These are phyloP conservation scores for Elsinoe batatas DNA, from an alignment of 2,329 filamentous ascomycete genomes.

Conservation along the genomic window DNA sequence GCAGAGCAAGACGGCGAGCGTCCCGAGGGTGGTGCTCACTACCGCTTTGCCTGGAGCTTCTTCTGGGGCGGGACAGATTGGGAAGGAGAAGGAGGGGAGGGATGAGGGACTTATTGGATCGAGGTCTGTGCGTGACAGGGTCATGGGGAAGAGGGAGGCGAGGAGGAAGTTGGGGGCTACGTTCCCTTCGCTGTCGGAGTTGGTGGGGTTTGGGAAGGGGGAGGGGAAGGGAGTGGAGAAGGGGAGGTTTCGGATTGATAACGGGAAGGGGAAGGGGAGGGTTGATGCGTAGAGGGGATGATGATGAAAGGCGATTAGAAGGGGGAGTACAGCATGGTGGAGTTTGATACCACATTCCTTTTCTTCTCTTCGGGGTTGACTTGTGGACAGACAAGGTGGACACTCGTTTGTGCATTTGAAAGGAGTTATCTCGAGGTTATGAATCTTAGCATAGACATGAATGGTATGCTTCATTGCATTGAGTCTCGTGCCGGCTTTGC, in stretches of 20 bases:
- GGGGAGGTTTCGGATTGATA: neutral
- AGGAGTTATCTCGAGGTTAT: neutral
- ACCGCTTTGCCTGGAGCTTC: neutral
- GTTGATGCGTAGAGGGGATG: neutral
- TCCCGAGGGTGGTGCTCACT: neutral
- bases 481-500: neutral
- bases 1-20: too few species aligned
- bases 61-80: neutral
- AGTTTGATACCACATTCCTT: neutral
- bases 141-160: neutral
- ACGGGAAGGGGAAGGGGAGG: neutral
- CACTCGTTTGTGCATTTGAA: neutral
- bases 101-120: conserved; percentile 1
- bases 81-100: neutral
- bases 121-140: neutral
- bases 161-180: conserved; percentile 5
- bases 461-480: too few species aligned
- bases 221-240: neutral
- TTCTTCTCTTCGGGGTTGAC: neutral
- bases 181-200: neutral
- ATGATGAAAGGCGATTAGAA: neutral
- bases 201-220: neutral
- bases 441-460: too few species aligned
- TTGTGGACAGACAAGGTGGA: neutral
- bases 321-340: neutral